Evolutionary conservation across 1,139 yeast genomes (phyloP).

Genomic region (Candida sp.): DNA sequence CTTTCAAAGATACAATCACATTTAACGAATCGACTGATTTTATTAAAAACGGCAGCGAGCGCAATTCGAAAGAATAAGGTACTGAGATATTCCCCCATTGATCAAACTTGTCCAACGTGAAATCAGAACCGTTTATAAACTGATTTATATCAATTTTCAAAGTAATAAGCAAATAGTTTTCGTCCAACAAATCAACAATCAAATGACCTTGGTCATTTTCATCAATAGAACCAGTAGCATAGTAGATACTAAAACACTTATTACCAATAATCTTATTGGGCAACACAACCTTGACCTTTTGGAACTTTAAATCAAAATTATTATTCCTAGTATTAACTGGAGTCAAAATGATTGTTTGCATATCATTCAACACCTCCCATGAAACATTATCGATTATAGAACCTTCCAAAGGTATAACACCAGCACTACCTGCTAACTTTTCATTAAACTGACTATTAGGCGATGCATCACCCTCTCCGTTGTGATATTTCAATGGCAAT

Average conservation of each 20-base stretch:
- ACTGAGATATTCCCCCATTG: constrained; percentile 64
- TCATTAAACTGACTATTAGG: constrained; percentile 22
- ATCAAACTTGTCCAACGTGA: constrained; percentile 25
- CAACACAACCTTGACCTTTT: constrained; percentile 24
- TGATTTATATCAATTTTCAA: constrained; percentile 21
- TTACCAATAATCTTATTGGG: constrained; percentile 31
- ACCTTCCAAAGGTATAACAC: constrained; percentile 12
- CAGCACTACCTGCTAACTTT: constrained; percentile 20
- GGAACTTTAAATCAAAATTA: constrained; percentile 22
- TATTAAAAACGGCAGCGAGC: constrained; percentile 55
- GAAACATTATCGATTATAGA: constrained; percentile 22
- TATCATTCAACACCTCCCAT: constrained; percentile 27
- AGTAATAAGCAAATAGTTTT: constrained; percentile 30
- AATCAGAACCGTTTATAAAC: constrained; percentile 12
- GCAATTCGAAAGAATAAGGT: constrained; percentile 73
- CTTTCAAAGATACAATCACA: constrained; percentile 57
- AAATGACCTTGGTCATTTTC: constrained; percentile 12
- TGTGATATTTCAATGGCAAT: constrained; percentile 31
- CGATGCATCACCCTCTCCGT: background rate
- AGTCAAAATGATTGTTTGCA: constrained; percentile 24
- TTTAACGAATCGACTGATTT: constrained; percentile 41
- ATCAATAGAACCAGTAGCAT: constrained; percentile 4
- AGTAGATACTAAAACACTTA: constrained; percentile 18
- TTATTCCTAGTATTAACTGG: constrained; percentile 24
- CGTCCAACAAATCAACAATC: constrained; percentile 26